phyloP scores from a whole-genome alignment of 352 stramenopile species.

The Blastocystis sp. region DNA sequence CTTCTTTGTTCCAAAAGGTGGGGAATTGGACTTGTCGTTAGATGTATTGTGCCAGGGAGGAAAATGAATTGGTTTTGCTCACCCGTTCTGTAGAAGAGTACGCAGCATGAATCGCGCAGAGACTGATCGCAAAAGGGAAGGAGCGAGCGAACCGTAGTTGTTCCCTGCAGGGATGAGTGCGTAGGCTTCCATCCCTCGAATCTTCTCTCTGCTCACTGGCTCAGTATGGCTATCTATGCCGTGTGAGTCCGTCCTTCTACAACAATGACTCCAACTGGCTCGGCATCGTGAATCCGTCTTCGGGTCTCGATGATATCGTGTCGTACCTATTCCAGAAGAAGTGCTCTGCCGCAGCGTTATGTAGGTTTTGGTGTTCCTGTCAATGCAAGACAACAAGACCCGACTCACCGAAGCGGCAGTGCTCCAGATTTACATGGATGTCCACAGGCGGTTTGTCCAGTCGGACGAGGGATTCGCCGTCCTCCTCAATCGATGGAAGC shows the following conservation, averaged over 20 bases:
- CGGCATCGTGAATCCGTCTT: neutral
- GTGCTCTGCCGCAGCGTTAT: neutral
- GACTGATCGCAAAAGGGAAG: too few species aligned
- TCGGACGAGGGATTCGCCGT: conserved; percentile 20
- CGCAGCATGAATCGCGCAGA: too few species aligned
- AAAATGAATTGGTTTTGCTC: too few species aligned
- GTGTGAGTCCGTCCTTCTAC: neutral
- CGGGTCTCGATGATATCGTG: neutral
- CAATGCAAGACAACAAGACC: neutral
- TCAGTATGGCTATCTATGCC: neutral
- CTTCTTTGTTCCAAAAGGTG: too few species aligned
- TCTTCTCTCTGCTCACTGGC: neutral
- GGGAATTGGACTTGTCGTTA: too few species aligned
- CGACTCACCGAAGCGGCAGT: neutral
- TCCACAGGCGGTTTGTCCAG: conserved; percentile 35
- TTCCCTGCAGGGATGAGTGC: neutral
- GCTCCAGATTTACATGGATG: neutral
- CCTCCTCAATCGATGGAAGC: neutral
- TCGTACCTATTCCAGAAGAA: neutral
- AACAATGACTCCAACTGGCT: neutral
- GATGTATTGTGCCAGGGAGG: too few species aligned
- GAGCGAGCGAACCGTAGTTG: too few species aligned
- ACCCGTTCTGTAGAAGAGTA: too few species aligned
- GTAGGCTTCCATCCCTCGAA: neutral
- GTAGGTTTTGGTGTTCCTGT: neutral